A percentile compares a stretch with the other conserved stretches of the same genome.
phyloP scores from a whole-genome alignment of 805 yeast genomes.

The Pichia thaimueangensis region DNA sequence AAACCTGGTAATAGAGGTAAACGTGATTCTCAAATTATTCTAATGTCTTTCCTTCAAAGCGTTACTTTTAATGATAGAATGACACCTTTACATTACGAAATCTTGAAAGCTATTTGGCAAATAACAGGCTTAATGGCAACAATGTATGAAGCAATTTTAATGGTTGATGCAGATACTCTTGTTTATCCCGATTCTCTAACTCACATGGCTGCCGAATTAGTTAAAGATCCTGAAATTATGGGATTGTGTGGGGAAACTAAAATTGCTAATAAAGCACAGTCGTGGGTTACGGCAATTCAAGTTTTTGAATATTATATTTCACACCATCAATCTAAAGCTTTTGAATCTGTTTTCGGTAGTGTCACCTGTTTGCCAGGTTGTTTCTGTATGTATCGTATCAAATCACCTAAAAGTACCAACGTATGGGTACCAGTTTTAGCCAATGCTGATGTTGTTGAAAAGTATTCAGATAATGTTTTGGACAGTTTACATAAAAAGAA shows the following conservation, averaged over 20 bases:
- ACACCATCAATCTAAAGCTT: constrained; percentile 91
- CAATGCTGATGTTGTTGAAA: constrained; percentile 88
- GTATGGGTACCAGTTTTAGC: constrained; percentile 94
- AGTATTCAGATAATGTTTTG: constrained; percentile 80
- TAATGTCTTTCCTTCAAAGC: constrained; percentile 85
- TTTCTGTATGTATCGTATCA: constrained; percentile 86
- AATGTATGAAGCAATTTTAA: constrained; percentile 71
- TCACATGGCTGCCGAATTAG: constrained; percentile 88
- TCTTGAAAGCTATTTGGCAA: constrained; percentile 68
- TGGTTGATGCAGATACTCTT: constrained; percentile 94
- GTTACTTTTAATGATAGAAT: constrained; percentile 89
- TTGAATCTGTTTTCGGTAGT: constrained; percentile 91
- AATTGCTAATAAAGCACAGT: constrained; percentile 71
- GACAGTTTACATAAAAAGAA: constrained; percentile 84
- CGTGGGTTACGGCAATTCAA: constrained; percentile 92
- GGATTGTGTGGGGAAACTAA: constrained; percentile 95
- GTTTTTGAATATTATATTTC: constrained; percentile 91
- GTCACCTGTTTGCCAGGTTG: constrained; percentile 96
- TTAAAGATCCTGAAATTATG: constrained; percentile 79
- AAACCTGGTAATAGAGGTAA: constrained; percentile 95
- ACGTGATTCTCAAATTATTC: constrained; percentile 86
- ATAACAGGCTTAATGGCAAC: constrained; percentile 82
- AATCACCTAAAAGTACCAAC: constrained; percentile 73
- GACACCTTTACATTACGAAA: constrained; percentile 82
- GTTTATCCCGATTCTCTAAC: constrained; percentile 82